These are phyloP conservation scores for Murraya koenigii DNA, from an alignment of 345 rosid species.

Conservation along the genomic window DNA sequence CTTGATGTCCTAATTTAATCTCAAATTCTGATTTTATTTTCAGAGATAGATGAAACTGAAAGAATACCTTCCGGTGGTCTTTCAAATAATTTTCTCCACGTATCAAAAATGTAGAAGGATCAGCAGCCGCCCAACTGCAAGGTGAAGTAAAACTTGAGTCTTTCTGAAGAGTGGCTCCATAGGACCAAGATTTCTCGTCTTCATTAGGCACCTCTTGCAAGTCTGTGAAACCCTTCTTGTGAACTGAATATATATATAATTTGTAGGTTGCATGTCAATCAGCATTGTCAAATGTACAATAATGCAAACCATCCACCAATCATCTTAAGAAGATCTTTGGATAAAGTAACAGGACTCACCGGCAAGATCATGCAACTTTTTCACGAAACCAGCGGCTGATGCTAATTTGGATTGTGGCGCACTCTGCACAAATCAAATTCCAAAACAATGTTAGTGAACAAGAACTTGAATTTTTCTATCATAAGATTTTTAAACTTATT, in stretches of 20 bases:
- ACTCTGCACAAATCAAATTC: conserved; percentile 29
- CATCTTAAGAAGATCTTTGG: conserved; percentile 3
- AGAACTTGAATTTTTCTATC: background rate
- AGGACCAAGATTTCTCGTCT: conserved; percentile 35
- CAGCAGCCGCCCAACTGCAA: conserved; percentile 73
- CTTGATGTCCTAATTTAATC: background rate
- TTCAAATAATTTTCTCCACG: conserved; percentile 72
- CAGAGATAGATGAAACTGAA: background rate
- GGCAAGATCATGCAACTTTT: conserved; percentile 77
- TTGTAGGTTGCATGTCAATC: conserved; percentile 3
- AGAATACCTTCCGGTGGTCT: conserved; percentile 65
- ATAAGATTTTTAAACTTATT: background rate
- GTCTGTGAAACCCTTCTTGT: conserved; percentile 73
- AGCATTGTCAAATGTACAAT: background rate
- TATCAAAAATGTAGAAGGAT: conserved; percentile 70
- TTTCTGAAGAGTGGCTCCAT: conserved; percentile 71
- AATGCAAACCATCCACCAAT: background rate
- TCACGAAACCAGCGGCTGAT: conserved; percentile 64
- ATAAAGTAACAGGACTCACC: conserved; percentile 28
- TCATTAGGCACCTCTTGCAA: conserved; percentile 49
- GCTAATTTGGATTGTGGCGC: conserved; percentile 40
- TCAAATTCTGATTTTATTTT: background rate
- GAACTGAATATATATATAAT: conserved; percentile 42
- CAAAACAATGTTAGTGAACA: conserved; percentile 9
- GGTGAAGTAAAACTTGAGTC: conserved; percentile 55